phyloP scores from a whole-genome alignment of 257 asterid genomes.

The Fraxinus pennsylvanica region DNA sequence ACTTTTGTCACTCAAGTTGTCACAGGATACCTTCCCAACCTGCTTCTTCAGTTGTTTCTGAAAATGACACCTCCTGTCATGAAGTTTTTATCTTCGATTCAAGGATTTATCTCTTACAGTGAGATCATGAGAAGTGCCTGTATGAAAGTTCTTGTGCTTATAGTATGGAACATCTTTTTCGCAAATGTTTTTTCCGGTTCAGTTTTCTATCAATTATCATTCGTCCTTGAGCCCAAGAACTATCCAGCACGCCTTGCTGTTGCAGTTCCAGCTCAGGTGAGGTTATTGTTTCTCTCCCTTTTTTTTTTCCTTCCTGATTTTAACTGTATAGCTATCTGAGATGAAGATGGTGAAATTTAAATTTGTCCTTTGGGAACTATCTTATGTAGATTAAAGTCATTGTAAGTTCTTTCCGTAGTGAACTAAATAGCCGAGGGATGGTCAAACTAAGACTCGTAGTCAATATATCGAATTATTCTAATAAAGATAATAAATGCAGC shows the following conservation, averaged over 20 bases:
- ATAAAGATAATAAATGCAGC: neutral
- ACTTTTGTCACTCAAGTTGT: slow-evolving; percentile 66
- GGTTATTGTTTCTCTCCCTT: neutral
- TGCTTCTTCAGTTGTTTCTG: slow-evolving; percentile 69
- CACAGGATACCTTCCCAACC: slow-evolving; percentile 97
- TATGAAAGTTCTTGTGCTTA: slow-evolving; percentile 75
- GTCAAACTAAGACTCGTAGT: neutral
- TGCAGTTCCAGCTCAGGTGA: slow-evolving; percentile 96
- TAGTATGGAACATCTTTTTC: slow-evolving; percentile 88
- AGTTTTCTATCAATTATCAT: slow-evolving; percentile 54
- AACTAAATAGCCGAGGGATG: neutral
- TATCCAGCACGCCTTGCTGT: slow-evolving; percentile 75
- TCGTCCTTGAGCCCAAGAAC: slow-evolving; percentile 76
- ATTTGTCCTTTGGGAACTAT: neutral
- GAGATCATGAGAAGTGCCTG: slow-evolving; percentile 91
- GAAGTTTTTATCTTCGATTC: slow-evolving; percentile 77
- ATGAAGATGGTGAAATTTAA: neutral
- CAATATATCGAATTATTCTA: neutral
- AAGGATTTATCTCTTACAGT: slow-evolving; percentile 84
- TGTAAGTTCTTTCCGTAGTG: neutral
- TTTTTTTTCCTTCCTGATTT: neutral
- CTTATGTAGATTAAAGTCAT: neutral
- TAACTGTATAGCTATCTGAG: neutral
- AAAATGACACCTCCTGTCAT: slow-evolving; percentile 71
- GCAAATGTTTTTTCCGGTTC: slow-evolving; percentile 90